Base-by-base conservation (phyloP, 2,329 filamentous ascomycete genomes). In the Zasmidium cellare region DNA sequence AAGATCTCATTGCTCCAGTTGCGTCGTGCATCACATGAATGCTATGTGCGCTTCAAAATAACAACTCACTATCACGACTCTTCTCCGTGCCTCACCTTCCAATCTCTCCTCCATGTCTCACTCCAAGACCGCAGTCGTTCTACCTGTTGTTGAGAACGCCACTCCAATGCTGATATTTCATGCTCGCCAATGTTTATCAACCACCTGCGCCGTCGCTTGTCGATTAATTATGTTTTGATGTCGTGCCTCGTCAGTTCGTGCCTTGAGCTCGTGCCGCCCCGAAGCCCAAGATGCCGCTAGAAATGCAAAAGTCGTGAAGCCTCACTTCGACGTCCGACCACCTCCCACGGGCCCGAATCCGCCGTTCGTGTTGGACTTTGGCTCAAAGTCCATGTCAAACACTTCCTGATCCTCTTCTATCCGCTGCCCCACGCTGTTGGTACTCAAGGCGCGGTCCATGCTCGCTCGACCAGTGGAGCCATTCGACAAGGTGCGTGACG, bases 321-420 rank as follows among this genome's bases (percentile, higher is more conserved):
- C 20, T 51, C 28, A 65, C 54, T 63, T 65, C 7, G 54, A 18
- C 18, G 57, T 56, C 20, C 60, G 46, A 22, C 62, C 62, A 25
- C 62, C 60, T 9, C 63, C 63, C 20, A 65, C 63, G 1, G 63
- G 57, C 6, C 63, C 63, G 25, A 60, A 65, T 19, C 47, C 56
- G 41, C 55, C 57, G 3, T 46, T 53, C 2, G 55, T 50, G 28
- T 55, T 60, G 12, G 61, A 51, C 14, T 57, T 55, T 3, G 55
- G 46, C 11, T 64, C 62, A 45, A 62, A 58, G 28, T 66, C 64
- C 64, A 66, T 66, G 46, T 64, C 60, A 53, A 66, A 66, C 2
- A 66, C 50, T 31, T 64, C 63, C 20, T 63, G 62, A 49, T 66
- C 64, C 50, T 66, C 64, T 18, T 66, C 64, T 48, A 63, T 66